phyloP scores from a whole-genome alignment of 345 rosid genomes.

The Eucalyptus coolabah region DNA sequence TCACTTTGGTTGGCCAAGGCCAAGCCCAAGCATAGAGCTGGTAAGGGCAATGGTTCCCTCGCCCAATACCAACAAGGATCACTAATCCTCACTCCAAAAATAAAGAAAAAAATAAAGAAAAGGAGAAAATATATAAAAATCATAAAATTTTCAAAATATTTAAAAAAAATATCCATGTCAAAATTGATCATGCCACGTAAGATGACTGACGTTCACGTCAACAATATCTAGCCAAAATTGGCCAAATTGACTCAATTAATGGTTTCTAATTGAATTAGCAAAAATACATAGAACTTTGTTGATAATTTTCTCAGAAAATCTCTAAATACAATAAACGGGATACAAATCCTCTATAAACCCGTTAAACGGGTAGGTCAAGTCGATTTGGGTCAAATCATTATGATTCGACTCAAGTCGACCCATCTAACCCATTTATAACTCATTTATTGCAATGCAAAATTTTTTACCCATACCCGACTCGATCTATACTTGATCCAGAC shows the following conservation, averaged over 20 bases:
- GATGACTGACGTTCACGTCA: fast-evolving
- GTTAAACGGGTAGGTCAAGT: fast-evolving
- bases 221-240: fast-evolving
- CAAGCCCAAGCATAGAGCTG: not conserved
- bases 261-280: not conserved
- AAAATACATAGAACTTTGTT: no score
- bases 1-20: not conserved
- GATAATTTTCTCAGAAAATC: not conserved
- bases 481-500: fast-evolving
- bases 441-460: no score
- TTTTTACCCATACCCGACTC: fast-evolving
- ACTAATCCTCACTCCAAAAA: not conserved
- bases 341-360: no score
- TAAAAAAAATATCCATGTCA: not conserved
- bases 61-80: not conserved
- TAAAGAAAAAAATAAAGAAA: no score
- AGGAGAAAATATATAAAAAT: no score
- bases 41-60: not conserved
- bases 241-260: not conserved
- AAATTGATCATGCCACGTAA: fast-evolving
- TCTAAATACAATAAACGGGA: no score
- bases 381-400: no score
- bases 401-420: no score
- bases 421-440: fast-evolving
- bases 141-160: no score